Base-by-base conservation (phyloP, 73 alveolate genomes). In the Symbiodinium pilosum region DNA sequence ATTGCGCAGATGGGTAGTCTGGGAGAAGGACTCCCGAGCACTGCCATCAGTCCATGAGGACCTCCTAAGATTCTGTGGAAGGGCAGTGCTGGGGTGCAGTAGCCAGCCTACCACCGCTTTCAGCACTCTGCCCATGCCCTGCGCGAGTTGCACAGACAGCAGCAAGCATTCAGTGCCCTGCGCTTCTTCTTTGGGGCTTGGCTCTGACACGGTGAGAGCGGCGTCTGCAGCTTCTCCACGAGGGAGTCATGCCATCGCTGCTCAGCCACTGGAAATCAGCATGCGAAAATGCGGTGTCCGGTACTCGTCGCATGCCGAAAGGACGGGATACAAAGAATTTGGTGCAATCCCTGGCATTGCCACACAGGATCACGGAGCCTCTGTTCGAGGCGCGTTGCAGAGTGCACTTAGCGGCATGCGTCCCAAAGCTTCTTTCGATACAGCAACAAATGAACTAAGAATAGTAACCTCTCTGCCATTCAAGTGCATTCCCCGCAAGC, bases 311-410 rank as follows among this genome's bases (percentile, higher is more conserved):
- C 73, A 54, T 54, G 73, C 73, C 26, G 73, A 54, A 26, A 54
- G 26, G 73, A 24, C 73, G 20, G 73, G 73, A 54, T 54, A 54
- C 73, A 54, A 54, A 54, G 73, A 54, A 54, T 54, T 54, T 64
- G 81, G 34, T n/a, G 81, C 81, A 64, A 28, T 64, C 38, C 81
- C 38, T 26, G 59, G 59, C 14, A 47, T 47, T 47, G 59, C 14
- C 38, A 64, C 81, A 54, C 73, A 54, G 73, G 81, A 64, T 64
- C 81, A 64, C 38, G 16, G 39, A 64, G 81, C 81, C 81, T 64
- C 81, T 64, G 81, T 64, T 64, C 81, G 81, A 64, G 81, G 81
- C 81, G 24, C 38, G 12, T 64, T 26, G 34, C 81, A 64, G 59
- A 64, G 81, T 64, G 81, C 81, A n/a, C 81, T 28, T 20, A 38